Evolutionary conservation across 1,139 yeast genomes (phyloP).

Genomic region (Geotrichum histeridarum): DNA sequence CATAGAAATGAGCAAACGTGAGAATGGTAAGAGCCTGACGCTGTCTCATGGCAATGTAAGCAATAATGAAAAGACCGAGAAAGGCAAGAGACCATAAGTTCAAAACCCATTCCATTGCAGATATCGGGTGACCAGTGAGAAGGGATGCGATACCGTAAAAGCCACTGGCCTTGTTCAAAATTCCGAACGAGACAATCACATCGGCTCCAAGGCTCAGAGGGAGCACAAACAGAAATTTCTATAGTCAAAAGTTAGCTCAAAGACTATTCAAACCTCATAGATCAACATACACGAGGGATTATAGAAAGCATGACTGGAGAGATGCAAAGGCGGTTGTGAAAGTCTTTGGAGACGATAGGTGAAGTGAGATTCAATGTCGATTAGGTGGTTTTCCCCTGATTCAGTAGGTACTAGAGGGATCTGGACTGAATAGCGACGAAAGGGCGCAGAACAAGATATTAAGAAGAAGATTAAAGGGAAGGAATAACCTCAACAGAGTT

Average conservation of each 20-base stretch:
- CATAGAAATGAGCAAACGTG: conserved; percentile 57
- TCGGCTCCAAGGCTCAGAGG: conserved; percentile 90
- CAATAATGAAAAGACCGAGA: conserved; percentile 63
- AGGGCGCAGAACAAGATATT: too few relatives aligned
- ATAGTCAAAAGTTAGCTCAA: background rate
- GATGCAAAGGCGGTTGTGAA: background rate
- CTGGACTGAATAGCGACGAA: too few relatives aligned
- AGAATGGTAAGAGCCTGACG: conserved; percentile 51
- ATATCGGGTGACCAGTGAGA: conserved; percentile 80
- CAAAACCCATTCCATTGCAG: conserved; percentile 76
- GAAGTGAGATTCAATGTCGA: too few relatives aligned
- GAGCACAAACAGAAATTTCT: conserved; percentile 50
- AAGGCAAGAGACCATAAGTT: conserved; percentile 61
- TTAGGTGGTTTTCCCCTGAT: too few relatives aligned
- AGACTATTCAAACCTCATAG: background rate
- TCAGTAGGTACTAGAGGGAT: too few relatives aligned
- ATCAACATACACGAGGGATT: background rate
- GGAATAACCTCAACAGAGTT: too few relatives aligned
- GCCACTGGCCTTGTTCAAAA: conserved; percentile 87
- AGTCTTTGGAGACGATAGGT: background rate
- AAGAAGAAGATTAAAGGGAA: too few relatives aligned
- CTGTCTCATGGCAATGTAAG: conserved; percentile 47
- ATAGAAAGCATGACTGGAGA: background rate
- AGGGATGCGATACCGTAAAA: conserved; percentile 80
- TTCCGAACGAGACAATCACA: conserved; percentile 67